Conservation (phyloP, 1,139 yeast species). For the Lodderomyces elongisporus region DNA sequence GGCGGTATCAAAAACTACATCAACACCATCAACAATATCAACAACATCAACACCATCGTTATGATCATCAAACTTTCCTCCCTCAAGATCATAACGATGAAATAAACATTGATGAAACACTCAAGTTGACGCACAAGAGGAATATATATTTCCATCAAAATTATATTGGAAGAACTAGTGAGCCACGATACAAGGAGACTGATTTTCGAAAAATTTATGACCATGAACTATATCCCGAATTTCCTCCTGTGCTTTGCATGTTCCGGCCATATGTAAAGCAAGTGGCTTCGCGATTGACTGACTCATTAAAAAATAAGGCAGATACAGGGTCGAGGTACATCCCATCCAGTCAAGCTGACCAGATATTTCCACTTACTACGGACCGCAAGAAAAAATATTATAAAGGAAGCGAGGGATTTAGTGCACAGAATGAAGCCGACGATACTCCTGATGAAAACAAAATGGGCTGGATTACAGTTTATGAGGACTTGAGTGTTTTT, state of each 20-base stretch:
- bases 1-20: too few relatives aligned
- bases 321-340: background rate
- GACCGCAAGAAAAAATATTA: constrained; percentile 26
- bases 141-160: constrained; percentile 31
- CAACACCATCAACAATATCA: too few relatives aligned
- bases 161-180: constrained; percentile 14
- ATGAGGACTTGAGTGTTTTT: constrained; percentile 37
- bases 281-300: constrained; percentile 23
- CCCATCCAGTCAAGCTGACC: constrained; percentile 1
- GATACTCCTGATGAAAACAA: constrained; percentile 57
- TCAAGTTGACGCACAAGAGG: constrained; percentile 23
- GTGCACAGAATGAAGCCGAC: constrained; percentile 43
- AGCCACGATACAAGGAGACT: constrained; percentile 13
- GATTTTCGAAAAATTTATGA: constrained; percentile 29
- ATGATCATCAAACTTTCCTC: too few relatives aligned
- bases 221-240: constrained; percentile 11
- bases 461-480: constrained; percentile 60
- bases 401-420: constrained; percentile 53
- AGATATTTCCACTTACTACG: constrained; percentile 1
- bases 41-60: too few relatives aligned
- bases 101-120: constrained; percentile 16
- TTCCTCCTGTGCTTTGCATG: constrained; percentile 42
- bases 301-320: constrained; percentile 4
- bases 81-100: too few relatives aligned
- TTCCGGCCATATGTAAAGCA: constrained; percentile 52